Evolutionary conservation across 1,284 basidiomycete genomes (phyloP).

Genomic region (Pascua guehoae): DNA sequence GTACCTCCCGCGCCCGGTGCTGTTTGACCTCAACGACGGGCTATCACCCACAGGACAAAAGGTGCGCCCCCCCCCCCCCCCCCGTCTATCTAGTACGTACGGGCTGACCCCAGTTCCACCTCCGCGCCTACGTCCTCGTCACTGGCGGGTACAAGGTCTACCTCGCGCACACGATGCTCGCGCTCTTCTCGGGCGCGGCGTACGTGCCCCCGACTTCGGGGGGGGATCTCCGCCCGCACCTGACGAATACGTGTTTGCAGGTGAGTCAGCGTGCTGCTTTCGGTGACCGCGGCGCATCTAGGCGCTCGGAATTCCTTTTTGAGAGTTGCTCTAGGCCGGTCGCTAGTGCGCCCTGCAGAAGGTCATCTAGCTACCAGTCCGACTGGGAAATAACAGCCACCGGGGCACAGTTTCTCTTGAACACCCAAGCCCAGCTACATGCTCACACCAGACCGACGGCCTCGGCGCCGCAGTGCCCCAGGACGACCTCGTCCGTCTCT

Average conservation of each 20-base stretch:
- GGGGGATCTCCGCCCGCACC: constrained; percentile 69
- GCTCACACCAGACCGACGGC: constrained; percentile 47
- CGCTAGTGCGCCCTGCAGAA: too few relatives aligned
- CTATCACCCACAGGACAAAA: constrained; percentile 56
- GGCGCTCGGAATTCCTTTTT: too few relatives aligned
- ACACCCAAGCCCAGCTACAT: too few relatives aligned
- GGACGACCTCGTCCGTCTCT: constrained; percentile 59
- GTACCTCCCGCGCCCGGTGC: constrained; percentile 71
- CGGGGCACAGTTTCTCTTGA: not conserved
- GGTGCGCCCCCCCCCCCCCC: constrained; percentile 50
- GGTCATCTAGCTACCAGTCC: too few relatives aligned
- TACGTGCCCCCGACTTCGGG: constrained; percentile 55
- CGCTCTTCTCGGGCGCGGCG: constrained; percentile 72
- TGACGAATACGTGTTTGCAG: constrained; percentile 97
- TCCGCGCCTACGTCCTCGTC: constrained; percentile 87
- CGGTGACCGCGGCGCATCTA: too few relatives aligned
- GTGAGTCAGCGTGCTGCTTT: too few relatives aligned
- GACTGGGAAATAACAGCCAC: too few relatives aligned
- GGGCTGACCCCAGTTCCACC: constrained; percentile 64
- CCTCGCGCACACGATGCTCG: constrained; percentile 76
- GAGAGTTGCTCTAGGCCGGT: too few relatives aligned
- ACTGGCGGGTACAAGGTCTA: constrained; percentile 73
- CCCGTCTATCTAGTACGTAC: too few relatives aligned
- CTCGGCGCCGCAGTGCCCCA: constrained; percentile 50
- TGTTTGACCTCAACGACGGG: constrained; percentile 61